Evolutionary conservation across 2,329 filamentous ascomycete genomes (phyloP).

Genomic region (Kalmusia sp.): DNA sequence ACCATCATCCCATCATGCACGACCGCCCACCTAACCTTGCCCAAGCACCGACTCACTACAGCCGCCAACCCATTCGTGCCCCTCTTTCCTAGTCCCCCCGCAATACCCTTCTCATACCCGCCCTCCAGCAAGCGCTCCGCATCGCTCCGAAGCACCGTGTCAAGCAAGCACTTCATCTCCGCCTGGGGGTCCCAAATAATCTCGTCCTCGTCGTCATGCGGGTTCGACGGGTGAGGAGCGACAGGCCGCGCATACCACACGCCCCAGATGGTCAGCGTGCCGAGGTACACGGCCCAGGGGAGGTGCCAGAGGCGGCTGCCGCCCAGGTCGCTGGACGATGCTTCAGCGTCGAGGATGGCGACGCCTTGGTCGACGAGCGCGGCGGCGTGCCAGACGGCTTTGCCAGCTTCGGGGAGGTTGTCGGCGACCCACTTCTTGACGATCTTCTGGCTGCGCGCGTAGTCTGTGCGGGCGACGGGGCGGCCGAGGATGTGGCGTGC

Average conservation of each 20-base stretch:
- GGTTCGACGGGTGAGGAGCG: constrained; percentile 1
- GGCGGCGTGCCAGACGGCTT: constrained; percentile 63
- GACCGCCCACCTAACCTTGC: constrained; percentile 67
- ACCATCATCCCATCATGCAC: constrained; percentile 68
- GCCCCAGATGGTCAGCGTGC: constrained; percentile 65
- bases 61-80: constrained; percentile 61
- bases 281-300: constrained; percentile 68
- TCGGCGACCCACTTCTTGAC: constrained; percentile 60
- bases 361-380: constrained; percentile 59
- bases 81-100: constrained; percentile 54
- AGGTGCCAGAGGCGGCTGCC: constrained; percentile 64
- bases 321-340: constrained; percentile 51
- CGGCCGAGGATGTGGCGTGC: constrained; percentile 66
- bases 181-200: constrained; percentile 59
- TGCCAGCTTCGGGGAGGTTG: constrained; percentile 44
- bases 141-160: constrained; percentile 49
- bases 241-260: constrained; percentile 57
- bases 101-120: constrained; percentile 29
- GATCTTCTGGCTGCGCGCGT: constrained; percentile 56
- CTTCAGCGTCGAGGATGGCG: constrained; percentile 50
- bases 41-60: constrained; percentile 62
- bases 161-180: constrained; percentile 57
- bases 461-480: constrained; percentile 59
- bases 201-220: constrained; percentile 47
- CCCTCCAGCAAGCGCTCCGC: constrained; percentile 43